A percentile compares a stretch with the other conserved stretches of the same genome.
Evolutionary conservation across 345 rosid genomes (phyloP).

Genomic region (Lepidium aucheri): DNA sequence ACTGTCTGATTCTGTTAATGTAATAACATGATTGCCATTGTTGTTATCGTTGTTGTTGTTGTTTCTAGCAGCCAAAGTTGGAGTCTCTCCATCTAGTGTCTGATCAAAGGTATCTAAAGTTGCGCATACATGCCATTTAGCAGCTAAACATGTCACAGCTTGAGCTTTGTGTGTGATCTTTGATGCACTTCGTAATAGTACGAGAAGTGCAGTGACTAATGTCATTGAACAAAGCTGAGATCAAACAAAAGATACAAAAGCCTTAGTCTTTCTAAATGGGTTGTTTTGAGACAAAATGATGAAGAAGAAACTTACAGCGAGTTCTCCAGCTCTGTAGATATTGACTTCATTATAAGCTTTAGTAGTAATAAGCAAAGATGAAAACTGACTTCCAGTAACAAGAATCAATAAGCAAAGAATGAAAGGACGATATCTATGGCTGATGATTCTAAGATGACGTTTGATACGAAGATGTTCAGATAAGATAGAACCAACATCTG

Average conservation of each 20-base stretch:
- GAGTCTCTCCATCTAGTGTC: constrained; percentile 62
- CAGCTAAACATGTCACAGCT: constrained; percentile 72
- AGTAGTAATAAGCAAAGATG: constrained; percentile 74
- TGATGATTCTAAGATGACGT: constrained; percentile 82
- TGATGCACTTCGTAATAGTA: constrained; percentile 73
- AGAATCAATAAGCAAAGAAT: constrained; percentile 52
- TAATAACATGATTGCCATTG: constrained; percentile 8
- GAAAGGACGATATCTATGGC: constrained; percentile 73
- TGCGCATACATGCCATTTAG: constrained; percentile 91
- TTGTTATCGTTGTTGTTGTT: neutral
- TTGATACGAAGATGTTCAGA: constrained; percentile 81
- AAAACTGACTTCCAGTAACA: constrained; percentile 80
- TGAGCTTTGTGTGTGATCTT: constrained; percentile 97
- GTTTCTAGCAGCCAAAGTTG: constrained; percentile 24
- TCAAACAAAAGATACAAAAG: neutral
- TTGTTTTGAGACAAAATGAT: neutral
- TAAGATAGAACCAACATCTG: constrained; percentile 66
- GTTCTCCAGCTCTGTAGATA: constrained; percentile 75
- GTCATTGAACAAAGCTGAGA: constrained; percentile 77
- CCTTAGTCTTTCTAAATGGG: neutral
- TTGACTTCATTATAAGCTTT: constrained; percentile 41
- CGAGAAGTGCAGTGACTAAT: constrained; percentile 55
- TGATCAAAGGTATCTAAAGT: constrained; percentile 61
- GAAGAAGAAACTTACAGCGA: constrained; percentile 48
- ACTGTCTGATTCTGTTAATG: constrained; percentile 32